phyloP scores from a whole-genome alignment of 2,329 filamentous ascomycete species.

The Stagonosporopsis vannaccii region DNA sequence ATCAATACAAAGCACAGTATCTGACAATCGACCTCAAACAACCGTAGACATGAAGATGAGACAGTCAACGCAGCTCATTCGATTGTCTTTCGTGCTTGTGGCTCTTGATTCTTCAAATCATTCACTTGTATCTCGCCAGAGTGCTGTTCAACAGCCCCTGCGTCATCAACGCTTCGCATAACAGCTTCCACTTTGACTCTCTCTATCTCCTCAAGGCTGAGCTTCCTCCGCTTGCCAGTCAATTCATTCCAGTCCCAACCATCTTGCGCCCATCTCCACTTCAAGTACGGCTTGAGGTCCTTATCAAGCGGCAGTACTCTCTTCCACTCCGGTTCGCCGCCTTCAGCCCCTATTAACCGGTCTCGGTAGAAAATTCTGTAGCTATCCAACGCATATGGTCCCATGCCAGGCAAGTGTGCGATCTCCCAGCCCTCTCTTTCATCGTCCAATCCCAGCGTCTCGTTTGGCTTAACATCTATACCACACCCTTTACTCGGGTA shows the following conservation, averaged over 20 bases:
- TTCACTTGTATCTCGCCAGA: background rate
- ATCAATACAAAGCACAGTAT: background rate
- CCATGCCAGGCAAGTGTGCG: conserved; percentile 78
- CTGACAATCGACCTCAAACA: background rate
- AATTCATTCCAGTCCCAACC: conserved; percentile 17
- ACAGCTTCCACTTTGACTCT: background rate
- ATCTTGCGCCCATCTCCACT: conserved; percentile 84
- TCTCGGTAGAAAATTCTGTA: conserved; percentile 96
- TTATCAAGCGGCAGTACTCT: conserved; percentile 83
- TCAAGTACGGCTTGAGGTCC: conserved; percentile 83
- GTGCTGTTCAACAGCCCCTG: background rate
- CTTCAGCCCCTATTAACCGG: conserved; percentile 66
- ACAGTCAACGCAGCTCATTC: too few species aligned
- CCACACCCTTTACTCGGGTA: conserved; percentile 34
- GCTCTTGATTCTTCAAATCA: background rate
- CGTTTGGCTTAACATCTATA: conserved; percentile 55
- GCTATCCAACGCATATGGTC: conserved; percentile 81
- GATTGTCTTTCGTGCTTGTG: background rate
- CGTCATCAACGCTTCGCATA: background rate
- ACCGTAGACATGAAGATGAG: background rate
- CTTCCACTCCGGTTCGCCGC: conserved; percentile 89
- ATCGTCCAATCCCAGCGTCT: conserved; percentile 44
- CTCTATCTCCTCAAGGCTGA: background rate
- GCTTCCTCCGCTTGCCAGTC: conserved; percentile 7
- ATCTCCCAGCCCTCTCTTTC: conserved; percentile 75